Base-by-base conservation (phyloP, 2,329 filamentous ascomycete species). In the Colletotrichum gloeosporioides region DNA sequence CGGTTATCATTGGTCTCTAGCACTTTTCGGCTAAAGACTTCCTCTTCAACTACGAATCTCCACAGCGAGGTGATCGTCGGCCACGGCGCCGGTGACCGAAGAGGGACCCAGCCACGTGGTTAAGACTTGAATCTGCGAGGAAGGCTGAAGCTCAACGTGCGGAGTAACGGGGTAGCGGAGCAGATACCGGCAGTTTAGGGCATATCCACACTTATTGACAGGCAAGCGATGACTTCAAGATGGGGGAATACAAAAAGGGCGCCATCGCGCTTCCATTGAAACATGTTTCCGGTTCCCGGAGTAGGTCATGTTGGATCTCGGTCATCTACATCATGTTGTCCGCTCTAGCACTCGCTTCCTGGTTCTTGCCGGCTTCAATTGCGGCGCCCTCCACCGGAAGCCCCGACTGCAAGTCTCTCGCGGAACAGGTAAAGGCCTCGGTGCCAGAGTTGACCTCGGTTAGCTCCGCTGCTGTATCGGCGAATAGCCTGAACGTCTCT, bases 21-120 rank as follows among this genome's bases (percentile, higher is more conserved):
- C 6, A 16, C 13, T 12, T 9, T 22, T 59, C 55, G 55, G 55
- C 22, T 27, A 8, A 53, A 12, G 32, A 59, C 16, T 25, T 66
- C 36, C 25, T 49, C 6, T 8, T 15, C 8, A 27, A 34, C 16
- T 1, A 22, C 18, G 1, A 53, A 13, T 22, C n/a, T 53, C 44
- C 44, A 53, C 44, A 13, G 12, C 10, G 6, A 1, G 1, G 18
- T 65, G 31, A 6, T 31, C 22, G 61, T 31, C 29, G 61, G 61
- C 44, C 69, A 63, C 72, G 72, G 72, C 16, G 44, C 59, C 72
- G 67, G 6, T n/a, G 71, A 10, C 49, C 44, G 68, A 49, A 27
- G 6, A 49, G 18, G 16, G n/a, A 59, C 16, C 34, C 15, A 31
- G n/a, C 29, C 32, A 15, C 8, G 31, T 27, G n/a, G 7, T 22